Conservation (phyloP, 305 asterid species). For the Nicotiana rustica region DNA sequence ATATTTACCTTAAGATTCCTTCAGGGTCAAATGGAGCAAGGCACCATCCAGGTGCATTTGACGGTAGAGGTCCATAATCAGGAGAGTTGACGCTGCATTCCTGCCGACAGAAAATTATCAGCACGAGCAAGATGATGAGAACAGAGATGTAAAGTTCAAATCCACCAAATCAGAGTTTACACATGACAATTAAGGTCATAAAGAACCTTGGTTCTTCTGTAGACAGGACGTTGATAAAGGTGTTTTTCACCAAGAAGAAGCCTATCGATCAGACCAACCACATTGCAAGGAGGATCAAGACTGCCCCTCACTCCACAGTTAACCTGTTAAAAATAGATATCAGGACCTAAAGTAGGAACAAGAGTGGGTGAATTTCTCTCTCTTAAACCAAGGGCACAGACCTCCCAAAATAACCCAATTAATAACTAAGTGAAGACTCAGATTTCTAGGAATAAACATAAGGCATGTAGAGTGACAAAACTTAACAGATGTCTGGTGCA, state of each 20-base stretch:
- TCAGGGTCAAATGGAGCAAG: constrained; percentile 95
- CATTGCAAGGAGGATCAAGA: constrained; percentile 90
- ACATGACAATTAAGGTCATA: constrained; percentile 25
- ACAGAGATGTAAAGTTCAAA: constrained; percentile 25
- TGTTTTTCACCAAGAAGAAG: constrained; percentile 76
- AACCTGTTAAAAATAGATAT: constrained; percentile 55
- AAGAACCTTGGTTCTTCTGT: constrained; percentile 84
- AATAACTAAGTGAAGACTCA: not conserved
- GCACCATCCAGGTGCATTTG: constrained; percentile 89
- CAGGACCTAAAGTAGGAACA: constrained; percentile 26
- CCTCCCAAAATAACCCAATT: constrained; percentile 13
- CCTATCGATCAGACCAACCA: constrained; percentile 84
- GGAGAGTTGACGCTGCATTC: constrained; percentile 91
- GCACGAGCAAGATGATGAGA: not conserved
- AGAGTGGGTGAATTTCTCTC: not conserved
- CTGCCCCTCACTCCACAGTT: constrained; percentile 78
- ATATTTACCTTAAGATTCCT: constrained; percentile 77
- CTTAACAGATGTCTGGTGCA: constrained; percentile 24
- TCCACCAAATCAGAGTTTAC: constrained; percentile 35
- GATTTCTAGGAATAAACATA: constrained; percentile 3
- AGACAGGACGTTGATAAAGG: constrained; percentile 86
- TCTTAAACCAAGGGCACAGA: not conserved
- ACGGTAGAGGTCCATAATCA: constrained; percentile 83
- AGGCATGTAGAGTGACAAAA: constrained; percentile 11
- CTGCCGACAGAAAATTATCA: constrained; percentile 46